phyloP scores from a whole-genome alignment of 371 early-diverging fungal species.

The Saksenaea oblongispora region DNA sequence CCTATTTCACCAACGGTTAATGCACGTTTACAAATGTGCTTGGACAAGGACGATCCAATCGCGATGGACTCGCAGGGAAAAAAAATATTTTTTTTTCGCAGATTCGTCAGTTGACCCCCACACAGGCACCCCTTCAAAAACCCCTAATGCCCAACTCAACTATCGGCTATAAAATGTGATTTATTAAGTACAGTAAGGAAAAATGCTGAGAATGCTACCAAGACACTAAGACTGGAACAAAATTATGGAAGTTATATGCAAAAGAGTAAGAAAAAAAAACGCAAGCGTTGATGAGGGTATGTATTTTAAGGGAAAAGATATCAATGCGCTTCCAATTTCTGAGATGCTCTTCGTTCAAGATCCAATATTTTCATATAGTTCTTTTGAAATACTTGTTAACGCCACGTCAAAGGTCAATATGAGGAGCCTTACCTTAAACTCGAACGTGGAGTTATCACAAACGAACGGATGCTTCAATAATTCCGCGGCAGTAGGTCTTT shows the following conservation, averaged over 20 bases:
- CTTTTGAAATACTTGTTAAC: not conserved
- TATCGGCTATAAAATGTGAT: too few species aligned
- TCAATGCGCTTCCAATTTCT: not conserved
- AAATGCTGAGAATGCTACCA: too few species aligned
- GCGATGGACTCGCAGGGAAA: too few species aligned
- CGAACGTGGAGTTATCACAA: slow-evolving; percentile 41
- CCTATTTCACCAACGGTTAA: too few species aligned
- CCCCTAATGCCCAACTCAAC: too few species aligned
- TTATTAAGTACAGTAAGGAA: too few species aligned
- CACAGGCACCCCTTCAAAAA: too few species aligned
- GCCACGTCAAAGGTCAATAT: not conserved
- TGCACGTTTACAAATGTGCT: too few species aligned
- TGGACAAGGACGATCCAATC: too few species aligned
- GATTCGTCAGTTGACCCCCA: too few species aligned
- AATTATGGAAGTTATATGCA: not conserved
- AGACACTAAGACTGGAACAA: too few species aligned
- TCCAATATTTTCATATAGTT: not conserved
- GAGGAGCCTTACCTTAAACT: slow-evolving; percentile 40
- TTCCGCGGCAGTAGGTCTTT: slow-evolving; percentile 67
- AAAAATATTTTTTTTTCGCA: too few species aligned
- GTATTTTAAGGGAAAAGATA: not conserved
- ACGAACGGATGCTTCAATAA: slow-evolving; percentile 57
- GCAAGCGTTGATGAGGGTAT: not conserved
- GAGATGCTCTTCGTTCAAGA: not conserved
- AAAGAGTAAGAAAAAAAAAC: not conserved